Base-by-base conservation (phyloP, 2,329 filamentous ascomycete genomes). In the Trichoderma afroharzianum region DNA sequence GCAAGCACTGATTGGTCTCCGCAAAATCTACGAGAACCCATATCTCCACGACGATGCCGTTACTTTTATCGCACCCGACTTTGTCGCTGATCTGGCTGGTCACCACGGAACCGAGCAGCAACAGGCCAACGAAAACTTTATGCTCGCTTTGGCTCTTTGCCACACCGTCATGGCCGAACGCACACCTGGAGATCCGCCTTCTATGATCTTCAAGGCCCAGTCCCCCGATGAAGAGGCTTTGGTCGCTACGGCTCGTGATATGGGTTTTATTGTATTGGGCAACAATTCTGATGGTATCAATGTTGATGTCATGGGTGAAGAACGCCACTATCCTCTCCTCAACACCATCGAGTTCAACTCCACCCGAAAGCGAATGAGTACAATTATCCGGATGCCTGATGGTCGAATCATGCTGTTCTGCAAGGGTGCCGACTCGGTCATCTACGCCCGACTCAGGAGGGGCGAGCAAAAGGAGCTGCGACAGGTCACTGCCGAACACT, bases 321-420 rank as follows among this genome's bases (percentile, higher is more conserved):
- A 98, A 76, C 88, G 90, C 61, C 90, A 92, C 73, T 99, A 96
- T 80, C 91, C 90, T 18, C 92, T 99, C 36, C 88, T 99, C 62
- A 98, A 97, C 81, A 97, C 93, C 1, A 91, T 99, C 47, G 96
- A 99, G 80, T 99, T 99, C 85, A 98, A 98, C 80, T 98, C 95
- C 0, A 94, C 92, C 57, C 89, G 96, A 77, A 99, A 99, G 84
- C 90, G 96, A 75, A 99, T 99, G 96, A 98, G 95, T 82, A 93
- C 95, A 2, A 98, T 99, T 75, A 91, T 99, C 64, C 89, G 93
- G 71, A 97, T 98, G 94, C 95, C 96, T 0, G 90, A 98, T 80
- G 92, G 93, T 53, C 91, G 88, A 72, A 98, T 99, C 73, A 87
- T 96, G 69, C 87, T 99, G 1, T 97, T 97, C 82, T 99, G 96